Percentiles rank a stretch among this genome's conserved stretches.
Evolutionary conservation across 2,329 filamentous ascomycete genomes (phyloP).

Genomic region (Ceratocystis smalleyi): DNA sequence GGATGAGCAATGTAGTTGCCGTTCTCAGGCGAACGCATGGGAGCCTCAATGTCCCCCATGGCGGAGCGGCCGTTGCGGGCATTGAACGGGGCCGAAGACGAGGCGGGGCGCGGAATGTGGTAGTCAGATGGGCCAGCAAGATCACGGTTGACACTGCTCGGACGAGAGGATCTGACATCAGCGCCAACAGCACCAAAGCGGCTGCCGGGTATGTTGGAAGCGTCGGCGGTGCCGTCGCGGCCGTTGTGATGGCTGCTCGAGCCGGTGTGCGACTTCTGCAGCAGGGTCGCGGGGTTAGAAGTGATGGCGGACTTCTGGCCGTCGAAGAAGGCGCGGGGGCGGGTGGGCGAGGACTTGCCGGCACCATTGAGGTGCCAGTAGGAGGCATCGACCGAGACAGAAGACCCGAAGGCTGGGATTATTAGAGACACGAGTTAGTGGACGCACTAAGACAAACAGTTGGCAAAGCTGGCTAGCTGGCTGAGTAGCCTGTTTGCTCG

Average conservation of each 20-base stretch:
- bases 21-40: background rate
- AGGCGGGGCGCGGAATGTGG: background rate
- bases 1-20: constrained; percentile 1
- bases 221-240: constrained; percentile 5
- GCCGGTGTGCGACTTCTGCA: background rate
- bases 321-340: constrained; percentile 7
- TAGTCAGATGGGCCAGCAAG: background rate
- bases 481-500: too few relatives aligned
- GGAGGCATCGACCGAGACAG: background rate
- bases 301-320: background rate
- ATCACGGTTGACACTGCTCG: background rate
- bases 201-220: background rate
- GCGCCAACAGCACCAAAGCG: constrained; percentile 7
- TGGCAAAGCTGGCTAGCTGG: too few relatives aligned
- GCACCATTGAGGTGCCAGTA: background rate
- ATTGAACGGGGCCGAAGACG: background rate
- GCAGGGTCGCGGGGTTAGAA: background rate
- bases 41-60: background rate
- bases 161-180: constrained; percentile 9
- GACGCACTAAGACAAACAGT: background rate
- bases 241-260: constrained; percentile 10
- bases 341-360: constrained; percentile 9
- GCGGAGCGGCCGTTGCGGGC: background rate
- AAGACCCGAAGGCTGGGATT: background rate
- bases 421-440: background rate